Evolutionary conservation across 2,329 filamentous ascomycete genomes (phyloP), one percentile per base, ranked within the genome.

Genomic region (Tympanopsis confertula): DNA sequence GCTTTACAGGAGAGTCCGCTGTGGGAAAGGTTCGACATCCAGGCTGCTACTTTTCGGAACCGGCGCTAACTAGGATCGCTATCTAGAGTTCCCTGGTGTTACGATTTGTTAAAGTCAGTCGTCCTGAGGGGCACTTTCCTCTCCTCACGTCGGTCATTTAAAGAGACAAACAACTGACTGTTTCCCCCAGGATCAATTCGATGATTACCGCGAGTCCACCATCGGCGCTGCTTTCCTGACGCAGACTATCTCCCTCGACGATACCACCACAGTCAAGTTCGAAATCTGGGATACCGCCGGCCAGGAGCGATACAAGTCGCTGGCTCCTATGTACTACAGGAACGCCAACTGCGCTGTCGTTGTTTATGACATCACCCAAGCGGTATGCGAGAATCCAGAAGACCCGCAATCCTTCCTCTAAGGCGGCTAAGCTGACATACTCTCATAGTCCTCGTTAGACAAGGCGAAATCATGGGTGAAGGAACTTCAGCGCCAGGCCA

Each of bases 401-500:
- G n/a, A n/a, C n/a, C n/a, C n/a, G n/a, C n/a, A n/a, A n/a, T n/a
- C n/a, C n/a, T n/a, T n/a, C n/a, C n/a, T n/a, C n/a, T n/a, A n/a
- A n/a, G n/a, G n/a, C n/a, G n/a, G n/a, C n/a, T n/a, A n/a, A n/a
- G n/a, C n/a, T n/a, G n/a, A n/a, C n/a, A n/a, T n/a, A n/a, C n/a
- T 35, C 37, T 14, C 14, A 36, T 43, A 98, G 91, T 78, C 88
- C 47, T 98, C 91, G 35, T 71, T 98, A 54, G 93, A 98, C 64
- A 98, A 98, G 71, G 93, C 93, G 50, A 98, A 98, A 65, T 84
- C 88, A 33, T 98, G 91, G 91, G 89, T 98, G 42, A 96, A 96
- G 67, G 91, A 98, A 60, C 78, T 98, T 39, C 91, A 98, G 63
- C 82, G 91, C 57, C 91, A 98, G 66, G 91, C 93, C 45, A 98